Conservation (phyloP, 148 eudicot species). For the Fagopyrum homotropicum region DNA sequence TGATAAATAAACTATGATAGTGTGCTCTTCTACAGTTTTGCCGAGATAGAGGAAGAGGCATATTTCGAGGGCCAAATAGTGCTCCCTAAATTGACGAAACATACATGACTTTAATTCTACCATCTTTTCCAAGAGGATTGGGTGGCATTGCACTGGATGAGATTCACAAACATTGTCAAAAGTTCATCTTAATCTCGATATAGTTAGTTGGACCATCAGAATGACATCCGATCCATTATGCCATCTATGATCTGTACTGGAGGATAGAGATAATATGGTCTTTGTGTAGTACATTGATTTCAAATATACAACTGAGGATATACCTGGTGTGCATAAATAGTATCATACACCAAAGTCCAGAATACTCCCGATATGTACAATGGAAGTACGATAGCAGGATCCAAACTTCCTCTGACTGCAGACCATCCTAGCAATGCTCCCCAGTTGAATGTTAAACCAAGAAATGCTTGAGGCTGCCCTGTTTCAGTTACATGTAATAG, state of each 20-base stretch:
- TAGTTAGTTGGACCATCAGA: too few species aligned
- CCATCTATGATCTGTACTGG: background rate
- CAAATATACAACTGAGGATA: background rate
- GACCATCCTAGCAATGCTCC: constrained; percentile 99
- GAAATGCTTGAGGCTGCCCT: constrained; percentile 92
- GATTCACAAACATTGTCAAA: too few species aligned
- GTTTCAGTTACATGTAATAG: constrained; percentile 16
- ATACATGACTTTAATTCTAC: background rate
- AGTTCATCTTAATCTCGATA: too few species aligned
- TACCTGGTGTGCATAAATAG: constrained; percentile 99
- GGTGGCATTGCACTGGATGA: too few species aligned
- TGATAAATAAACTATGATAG: background rate
- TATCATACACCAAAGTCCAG: constrained; percentile 95
- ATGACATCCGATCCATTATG: too few species aligned
- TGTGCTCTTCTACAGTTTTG: background rate
- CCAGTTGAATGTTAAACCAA: constrained; percentile 96
- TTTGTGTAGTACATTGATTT: background rate
- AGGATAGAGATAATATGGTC: background rate
- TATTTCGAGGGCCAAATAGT: background rate
- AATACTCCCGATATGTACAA: constrained; percentile 81
- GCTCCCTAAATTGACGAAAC: background rate
- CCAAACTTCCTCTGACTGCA: constrained; percentile 82
- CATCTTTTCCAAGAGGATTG: background rate
- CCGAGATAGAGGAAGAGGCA: too few species aligned
- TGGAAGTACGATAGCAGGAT: constrained; percentile 72